A percentile compares a stretch with the other conserved stretches of the same genome.
These are phyloP conservation scores for Pichia sp. DNA, from an alignment of 1,139 yeast genomes.

Conservation along the genomic window DNA sequence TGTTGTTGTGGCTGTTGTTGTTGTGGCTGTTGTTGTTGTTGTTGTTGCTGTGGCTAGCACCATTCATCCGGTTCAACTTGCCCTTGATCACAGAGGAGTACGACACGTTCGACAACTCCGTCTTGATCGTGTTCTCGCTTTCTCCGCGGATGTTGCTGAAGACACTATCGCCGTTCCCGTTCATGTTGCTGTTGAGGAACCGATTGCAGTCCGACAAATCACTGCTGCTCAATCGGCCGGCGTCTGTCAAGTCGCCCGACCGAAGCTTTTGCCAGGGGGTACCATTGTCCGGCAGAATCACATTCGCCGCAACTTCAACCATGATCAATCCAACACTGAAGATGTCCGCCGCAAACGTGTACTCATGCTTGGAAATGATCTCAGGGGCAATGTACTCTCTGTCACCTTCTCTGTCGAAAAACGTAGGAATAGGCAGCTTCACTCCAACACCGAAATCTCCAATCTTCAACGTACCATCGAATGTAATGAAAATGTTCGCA, in stretches of 20 bases:
- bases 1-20: background rate
- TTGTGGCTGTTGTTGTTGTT: background rate
- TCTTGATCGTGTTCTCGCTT: conserved; percentile 20
- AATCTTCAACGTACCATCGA: conserved; percentile 87
- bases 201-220: conserved; percentile 40
- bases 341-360: conserved; percentile 92
- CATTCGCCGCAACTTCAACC: conserved; percentile 95
- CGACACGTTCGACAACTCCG: conserved; percentile 4
- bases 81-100: background rate
- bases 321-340: conserved; percentile 90
- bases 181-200: background rate
- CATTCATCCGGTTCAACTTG: background rate
- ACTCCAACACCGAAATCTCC: conserved; percentile 75
- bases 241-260: conserved; percentile 94
- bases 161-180: background rate
- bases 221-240: conserved; percentile 80
- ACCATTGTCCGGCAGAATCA: conserved; percentile 94
- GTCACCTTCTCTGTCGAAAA: conserved; percentile 93
- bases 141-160: conserved; percentile 19
- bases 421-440: conserved; percentile 54
- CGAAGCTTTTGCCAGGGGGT: conserved; percentile 95
- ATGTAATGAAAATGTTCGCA: conserved; percentile 89
- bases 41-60: too few species aligned
- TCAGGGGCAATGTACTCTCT: conserved; percentile 98
- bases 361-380: conserved; percentile 74